phyloP scores from a whole-genome alignment of 164 flowering plant species.

The Liquidambar formosana region DNA sequence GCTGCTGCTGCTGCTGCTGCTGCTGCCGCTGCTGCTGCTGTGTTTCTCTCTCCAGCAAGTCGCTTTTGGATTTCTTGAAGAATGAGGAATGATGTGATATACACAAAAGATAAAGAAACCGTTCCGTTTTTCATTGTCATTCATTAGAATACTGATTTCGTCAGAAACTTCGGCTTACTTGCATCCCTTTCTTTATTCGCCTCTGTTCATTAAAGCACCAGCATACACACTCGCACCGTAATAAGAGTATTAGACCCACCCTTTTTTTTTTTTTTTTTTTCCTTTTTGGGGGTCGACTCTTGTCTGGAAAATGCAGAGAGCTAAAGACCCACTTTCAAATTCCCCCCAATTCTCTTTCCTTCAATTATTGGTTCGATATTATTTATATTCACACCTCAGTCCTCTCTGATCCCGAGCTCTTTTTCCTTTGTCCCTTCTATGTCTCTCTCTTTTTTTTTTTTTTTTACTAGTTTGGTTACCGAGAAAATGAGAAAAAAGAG shows the following conservation, averaged over 20 bases:
- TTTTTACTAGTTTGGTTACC: too few species aligned
- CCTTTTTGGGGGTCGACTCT: too few species aligned
- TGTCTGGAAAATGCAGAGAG: too few species aligned
- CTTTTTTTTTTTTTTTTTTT: too few species aligned
- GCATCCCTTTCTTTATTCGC: conserved; percentile 15
- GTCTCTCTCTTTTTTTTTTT: conserved; percentile 12
- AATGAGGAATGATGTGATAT: conserved; percentile 5
- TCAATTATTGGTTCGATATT: conserved; percentile 22
- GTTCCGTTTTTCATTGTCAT: neutral
- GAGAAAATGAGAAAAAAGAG: too few species aligned
- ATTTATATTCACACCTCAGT: neutral
- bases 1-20: too few species aligned
- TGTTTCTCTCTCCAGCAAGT: neutral
- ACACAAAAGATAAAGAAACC: conserved; percentile 2
- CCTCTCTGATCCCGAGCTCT: conserved; percentile 31
- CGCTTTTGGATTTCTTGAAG: conserved; percentile 16
- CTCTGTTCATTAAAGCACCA: conserved; percentile 23
- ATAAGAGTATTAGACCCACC: too few species aligned
- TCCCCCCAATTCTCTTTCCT: conserved; percentile 8
- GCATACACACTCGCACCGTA: too few species aligned
- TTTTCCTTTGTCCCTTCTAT: neutral
- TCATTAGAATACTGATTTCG: conserved; percentile 1
- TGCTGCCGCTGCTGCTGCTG: neutral
- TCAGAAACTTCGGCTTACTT: conserved; percentile 42
- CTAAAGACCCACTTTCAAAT: conserved; percentile 12